Evolutionary conservation across 768 basidiomycete species (phyloP).

Genomic region (Hemileccinum rubropunctum): DNA sequence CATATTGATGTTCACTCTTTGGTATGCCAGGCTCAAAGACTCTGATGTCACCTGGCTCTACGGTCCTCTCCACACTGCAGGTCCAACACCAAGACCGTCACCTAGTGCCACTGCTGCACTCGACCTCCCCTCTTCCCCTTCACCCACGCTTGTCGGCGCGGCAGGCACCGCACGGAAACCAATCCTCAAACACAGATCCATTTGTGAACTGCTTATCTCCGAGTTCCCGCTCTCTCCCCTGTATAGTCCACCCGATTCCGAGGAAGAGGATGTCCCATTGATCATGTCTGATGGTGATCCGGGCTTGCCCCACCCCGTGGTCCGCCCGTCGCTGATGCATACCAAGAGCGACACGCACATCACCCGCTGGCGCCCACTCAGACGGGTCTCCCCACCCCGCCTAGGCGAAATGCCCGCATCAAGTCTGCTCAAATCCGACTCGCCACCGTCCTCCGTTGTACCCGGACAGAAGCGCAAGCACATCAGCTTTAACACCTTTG

Average conservation of each 20-base stretch:
- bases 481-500: slow-evolving; percentile 97
- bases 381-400: slow-evolving; percentile 73
- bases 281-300: slow-evolving; percentile 23
- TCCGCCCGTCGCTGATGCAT: slow-evolving; percentile 63
- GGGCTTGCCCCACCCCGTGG: not conserved
- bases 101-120: slow-evolving; percentile 36
- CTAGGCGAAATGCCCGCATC: slow-evolving; percentile 30
- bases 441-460: slow-evolving; percentile 12
- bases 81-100: slow-evolving; percentile 54
- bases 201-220: slow-evolving; percentile 82
- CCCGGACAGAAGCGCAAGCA: slow-evolving; percentile 66
- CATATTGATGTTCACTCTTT: slow-evolving; percentile 11
- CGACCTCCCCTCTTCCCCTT: slow-evolving; percentile 34
- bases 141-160: slow-evolving; percentile 22
- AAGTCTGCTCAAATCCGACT: slow-evolving; percentile 16
- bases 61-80: slow-evolving; percentile 93
- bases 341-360: slow-evolving; percentile 91
- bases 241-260: slow-evolving; percentile 58
- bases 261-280: slow-evolving; percentile 36
- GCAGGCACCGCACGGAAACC: slow-evolving; percentile 56
- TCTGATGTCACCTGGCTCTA: slow-evolving; percentile 99
- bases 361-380: slow-evolving; percentile 46
- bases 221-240: slow-evolving; percentile 62
- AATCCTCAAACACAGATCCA: slow-evolving; percentile 93
- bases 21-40: slow-evolving; percentile 86